Evolutionary conservation across 441 rosid genomes (phyloP), one percentile per base, ranked within the genome.

Genomic region (Euphorbia celastroides): DNA sequence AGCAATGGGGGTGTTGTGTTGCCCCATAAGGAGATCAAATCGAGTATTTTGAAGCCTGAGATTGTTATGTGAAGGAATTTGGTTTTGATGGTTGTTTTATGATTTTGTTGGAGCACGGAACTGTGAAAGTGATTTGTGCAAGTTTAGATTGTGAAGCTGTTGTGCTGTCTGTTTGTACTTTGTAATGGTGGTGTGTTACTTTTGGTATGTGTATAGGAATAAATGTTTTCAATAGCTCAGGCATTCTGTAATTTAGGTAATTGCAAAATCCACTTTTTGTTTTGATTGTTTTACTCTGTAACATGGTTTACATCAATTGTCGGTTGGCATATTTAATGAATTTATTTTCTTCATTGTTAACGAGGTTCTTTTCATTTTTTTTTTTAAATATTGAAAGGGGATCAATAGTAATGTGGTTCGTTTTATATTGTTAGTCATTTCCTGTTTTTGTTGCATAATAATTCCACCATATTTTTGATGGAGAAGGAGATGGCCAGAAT

Each of bases 41-140:
- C 96, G 3, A 93, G 83, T 87, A 90, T 93, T 77, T 81, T 90
- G 88, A 93, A 93, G 83, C 97, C 98, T 0, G 97, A 93, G 79
- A 93, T 93, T 38, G 97, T 93, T 52, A 93, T 93, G 97, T 93
- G 84, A 89, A 14, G 20, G 26, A 46, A 32, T 44, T 5, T 20
- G 34, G 27, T 1, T 65, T 13, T 23, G 36, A 71, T 68, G 32
- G 52, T 67, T 50, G 66, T 55, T 65, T 64, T 57, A 58, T 62
- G 56, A 58, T 67, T 48, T 50, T 57, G 61, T 36, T 44, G 42
- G 25, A 32, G 31, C 44, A 25, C 57, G 46, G 64, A 72, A 62
- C 67, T 68, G 73, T 70, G 57, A 30, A 73, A 54, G 55, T 48
- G 56, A 30, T 69, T 56, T 76, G 50, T 59, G 58, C 16, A 48